These are phyloP conservation scores for Debaryomyces subglobosus DNA, from an alignment of 1,139 yeast genomes.

Conservation along the genomic window DNA sequence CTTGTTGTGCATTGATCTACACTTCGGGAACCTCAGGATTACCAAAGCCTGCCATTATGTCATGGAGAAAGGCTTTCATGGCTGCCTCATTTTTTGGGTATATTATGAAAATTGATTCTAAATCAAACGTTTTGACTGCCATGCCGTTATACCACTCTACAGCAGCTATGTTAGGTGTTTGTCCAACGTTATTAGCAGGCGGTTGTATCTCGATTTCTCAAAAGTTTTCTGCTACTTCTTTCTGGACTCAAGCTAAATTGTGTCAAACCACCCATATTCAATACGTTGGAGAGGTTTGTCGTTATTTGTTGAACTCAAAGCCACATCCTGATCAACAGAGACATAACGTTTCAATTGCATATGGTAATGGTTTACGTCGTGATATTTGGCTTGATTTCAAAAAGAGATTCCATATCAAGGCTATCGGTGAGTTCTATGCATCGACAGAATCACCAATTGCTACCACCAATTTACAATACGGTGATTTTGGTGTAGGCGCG, in stretches of 20 bases:
- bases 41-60: constrained; percentile 93
- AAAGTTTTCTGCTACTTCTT: constrained; percentile 81
- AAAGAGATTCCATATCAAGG: constrained; percentile 70
- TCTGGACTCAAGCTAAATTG: constrained; percentile 87
- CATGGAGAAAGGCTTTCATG: constrained; percentile 81
- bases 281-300: constrained; percentile 94
- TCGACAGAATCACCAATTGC: constrained; percentile 94
- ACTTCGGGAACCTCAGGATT: constrained; percentile 96
- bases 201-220: constrained; percentile 81
- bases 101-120: constrained; percentile 60
- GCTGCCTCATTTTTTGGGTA: constrained; percentile 74
- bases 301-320: constrained; percentile 76
- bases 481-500: constrained; percentile 86
- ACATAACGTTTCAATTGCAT: constrained; percentile 72
- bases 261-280: constrained; percentile 79
- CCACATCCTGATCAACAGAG: constrained; percentile 64
- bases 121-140: constrained; percentile 75
- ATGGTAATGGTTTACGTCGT: constrained; percentile 92
- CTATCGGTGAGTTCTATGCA: constrained; percentile 90
- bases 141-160: constrained; percentile 98
- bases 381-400: constrained; percentile 90
- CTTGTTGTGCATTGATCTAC: constrained; percentile 74
- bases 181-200: constrained; percentile 65
- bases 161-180: constrained; percentile 83
- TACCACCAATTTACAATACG: constrained; percentile 77